Conservation (phyloP, 495 filamentous ascomycete genomes). For the Collariella sp. region DNA sequence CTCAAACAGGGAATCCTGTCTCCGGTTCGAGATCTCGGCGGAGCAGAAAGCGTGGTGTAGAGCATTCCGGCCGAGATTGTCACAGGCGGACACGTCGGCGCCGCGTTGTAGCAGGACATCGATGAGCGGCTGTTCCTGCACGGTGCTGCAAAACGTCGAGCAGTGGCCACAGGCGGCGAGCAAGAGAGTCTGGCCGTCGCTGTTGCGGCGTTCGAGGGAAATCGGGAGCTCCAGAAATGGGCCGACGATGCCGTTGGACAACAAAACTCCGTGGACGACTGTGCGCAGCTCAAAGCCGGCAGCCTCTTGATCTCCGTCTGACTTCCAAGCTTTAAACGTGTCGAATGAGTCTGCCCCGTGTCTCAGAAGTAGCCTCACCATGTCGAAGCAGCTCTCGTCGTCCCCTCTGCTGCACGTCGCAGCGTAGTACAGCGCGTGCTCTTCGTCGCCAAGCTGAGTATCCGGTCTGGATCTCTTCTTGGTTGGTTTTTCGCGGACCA, state of each 20-base stretch:
- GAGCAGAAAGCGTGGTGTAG: conserved; percentile 5
- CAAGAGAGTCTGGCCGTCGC: conserved; percentile 14
- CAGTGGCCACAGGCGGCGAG: conserved; percentile 7
- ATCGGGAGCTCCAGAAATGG: conserved; percentile 11
- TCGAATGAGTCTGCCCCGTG: conserved; percentile 19
- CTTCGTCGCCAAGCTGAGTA: not conserved
- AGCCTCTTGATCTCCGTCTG: not conserved
- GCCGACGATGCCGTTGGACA: not conserved
- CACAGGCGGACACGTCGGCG: conserved; percentile 6
- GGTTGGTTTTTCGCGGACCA: not conserved
- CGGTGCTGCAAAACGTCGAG: not conserved
- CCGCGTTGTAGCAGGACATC: conserved; percentile 9
- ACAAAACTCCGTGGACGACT: conserved; percentile 14
- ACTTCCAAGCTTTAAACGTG: not conserved
- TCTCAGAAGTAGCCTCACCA: conserved; percentile 21
- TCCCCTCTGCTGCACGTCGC: not conserved
- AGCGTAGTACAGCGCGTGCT: conserved; percentile 6
- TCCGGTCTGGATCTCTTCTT: not conserved
- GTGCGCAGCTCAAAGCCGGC: not conserved
- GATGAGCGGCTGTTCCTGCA: not conserved
- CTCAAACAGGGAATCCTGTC: not conserved
- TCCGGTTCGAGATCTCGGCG: not conserved
- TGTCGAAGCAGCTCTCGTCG: conserved; percentile 11
- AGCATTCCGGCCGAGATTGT: conserved; percentile 9
- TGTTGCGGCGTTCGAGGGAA: conserved; percentile 11